Conservation (phyloP, 345 rosid genomes). For the Angophora floribunda region DNA sequence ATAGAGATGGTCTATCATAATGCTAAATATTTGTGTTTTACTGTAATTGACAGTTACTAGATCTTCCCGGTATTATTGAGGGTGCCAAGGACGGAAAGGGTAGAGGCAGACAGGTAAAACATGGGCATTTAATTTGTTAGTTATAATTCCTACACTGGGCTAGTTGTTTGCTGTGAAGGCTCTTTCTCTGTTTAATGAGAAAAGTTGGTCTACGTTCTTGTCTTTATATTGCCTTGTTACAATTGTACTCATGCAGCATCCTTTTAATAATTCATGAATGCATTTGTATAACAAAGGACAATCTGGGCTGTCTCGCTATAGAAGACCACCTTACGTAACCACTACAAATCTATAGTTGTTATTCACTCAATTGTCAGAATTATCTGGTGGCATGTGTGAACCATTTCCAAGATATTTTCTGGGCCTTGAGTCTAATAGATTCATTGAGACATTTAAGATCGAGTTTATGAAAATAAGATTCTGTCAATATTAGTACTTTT, state of each 20-base stretch:
- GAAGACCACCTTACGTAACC: background rate
- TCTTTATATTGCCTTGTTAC: background rate
- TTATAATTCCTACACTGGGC: background rate
- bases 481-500: background rate
- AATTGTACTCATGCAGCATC: background rate
- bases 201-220: background rate
- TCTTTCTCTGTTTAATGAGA: background rate
- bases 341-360: background rate
- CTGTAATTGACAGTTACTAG: conserved; percentile 56
- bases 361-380: background rate
- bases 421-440: background rate
- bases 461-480: background rate
- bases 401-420: background rate
- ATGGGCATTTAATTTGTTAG: background rate
- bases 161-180: background rate
- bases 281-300: background rate
- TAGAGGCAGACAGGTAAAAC: conserved; percentile 85
- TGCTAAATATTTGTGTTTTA: background rate
- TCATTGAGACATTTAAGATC: background rate
- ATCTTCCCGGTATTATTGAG: conserved; percentile 98
- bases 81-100: conserved; percentile 99
- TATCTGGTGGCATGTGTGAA: background rate
- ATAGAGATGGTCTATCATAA: background rate
- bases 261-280: background rate
- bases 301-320: background rate